Conservation (phyloP, 345 rosid species). For the Toxicodendron radicans region DNA sequence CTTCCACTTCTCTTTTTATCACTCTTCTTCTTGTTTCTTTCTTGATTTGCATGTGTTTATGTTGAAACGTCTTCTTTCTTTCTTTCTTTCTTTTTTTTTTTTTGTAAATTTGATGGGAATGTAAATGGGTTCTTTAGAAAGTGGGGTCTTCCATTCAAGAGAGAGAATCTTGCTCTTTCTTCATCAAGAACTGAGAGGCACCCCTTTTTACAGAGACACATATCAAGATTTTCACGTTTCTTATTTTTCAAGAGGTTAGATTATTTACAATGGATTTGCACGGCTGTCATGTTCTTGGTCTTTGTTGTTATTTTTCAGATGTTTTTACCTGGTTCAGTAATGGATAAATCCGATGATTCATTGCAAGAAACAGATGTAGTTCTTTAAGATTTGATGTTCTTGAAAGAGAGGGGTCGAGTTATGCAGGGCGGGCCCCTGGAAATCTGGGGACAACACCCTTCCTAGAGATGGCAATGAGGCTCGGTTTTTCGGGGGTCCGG, state of each 20-base stretch:
- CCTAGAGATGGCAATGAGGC: too few species aligned
- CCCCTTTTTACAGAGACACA: conserved; percentile 50
- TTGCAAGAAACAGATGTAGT: conserved; percentile 26
- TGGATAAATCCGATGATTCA: conserved; percentile 48
- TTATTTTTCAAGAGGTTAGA: conserved; percentile 61
- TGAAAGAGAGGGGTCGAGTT: conserved; percentile 61
- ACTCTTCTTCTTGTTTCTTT: background rate
- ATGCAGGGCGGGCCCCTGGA: too few species aligned
- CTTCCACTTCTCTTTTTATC: background rate
- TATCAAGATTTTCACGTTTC: conserved; percentile 81
- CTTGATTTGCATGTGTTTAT: conserved; percentile 14
- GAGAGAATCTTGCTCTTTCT: too few species aligned
- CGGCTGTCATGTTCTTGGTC: conserved; percentile 57
- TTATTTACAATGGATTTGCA: conserved; percentile 73
- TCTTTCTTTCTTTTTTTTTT: background rate
- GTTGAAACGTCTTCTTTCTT: background rate
- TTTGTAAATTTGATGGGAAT: too few species aligned
- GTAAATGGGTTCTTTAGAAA: too few species aligned
- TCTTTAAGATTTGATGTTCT: conserved; percentile 45
- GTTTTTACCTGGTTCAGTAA: conserved; percentile 66
- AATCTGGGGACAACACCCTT: too few species aligned
- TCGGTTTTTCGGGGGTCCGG: too few species aligned
- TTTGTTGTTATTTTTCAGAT: conserved; percentile 61
- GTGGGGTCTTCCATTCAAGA: too few species aligned
- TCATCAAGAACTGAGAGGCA: too few species aligned